These are phyloP conservation scores for Globisporangium paddicum DNA, from an alignment of 352 stramenopile species.

Conservation along the genomic window DNA sequence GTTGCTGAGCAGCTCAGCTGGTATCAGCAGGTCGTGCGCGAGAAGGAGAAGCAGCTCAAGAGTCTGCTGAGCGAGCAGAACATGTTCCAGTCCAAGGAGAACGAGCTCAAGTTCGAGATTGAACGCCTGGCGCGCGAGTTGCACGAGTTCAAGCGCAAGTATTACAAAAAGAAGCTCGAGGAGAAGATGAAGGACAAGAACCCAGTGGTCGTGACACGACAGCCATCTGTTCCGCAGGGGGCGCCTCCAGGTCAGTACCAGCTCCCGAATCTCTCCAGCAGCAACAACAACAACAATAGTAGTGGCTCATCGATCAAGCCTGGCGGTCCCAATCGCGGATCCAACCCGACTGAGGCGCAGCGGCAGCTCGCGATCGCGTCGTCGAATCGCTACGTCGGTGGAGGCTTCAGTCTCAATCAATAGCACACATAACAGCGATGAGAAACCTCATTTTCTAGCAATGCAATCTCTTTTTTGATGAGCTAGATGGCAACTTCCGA, in stretches of 20 bases:
- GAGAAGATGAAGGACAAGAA: conserved; percentile 77
- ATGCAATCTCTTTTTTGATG: background rate
- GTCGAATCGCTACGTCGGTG: conserved; percentile 89
- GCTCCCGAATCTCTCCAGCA: conserved; percentile 28
- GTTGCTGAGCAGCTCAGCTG: conserved; percentile 93
- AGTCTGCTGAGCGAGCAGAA: conserved; percentile 96
- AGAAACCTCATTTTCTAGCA: background rate
- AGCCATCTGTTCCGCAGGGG: conserved; percentile 5
- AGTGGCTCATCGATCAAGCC: conserved; percentile 7
- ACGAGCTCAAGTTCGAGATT: conserved; percentile 95
- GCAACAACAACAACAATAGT: conserved; percentile 20
- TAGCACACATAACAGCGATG: conserved; percentile 17
- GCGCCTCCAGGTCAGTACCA: conserved; percentile 15
- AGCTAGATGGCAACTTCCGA: background rate
- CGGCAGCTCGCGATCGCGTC: conserved; percentile 79
- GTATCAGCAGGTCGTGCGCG: conserved; percentile 94
- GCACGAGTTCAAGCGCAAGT: conserved; percentile 94
- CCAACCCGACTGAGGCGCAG: conserved; percentile 68
- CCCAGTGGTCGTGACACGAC: conserved; percentile 23
- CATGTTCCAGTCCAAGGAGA: conserved; percentile 94
- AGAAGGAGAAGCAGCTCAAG: conserved; percentile 97
- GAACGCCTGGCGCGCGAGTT: conserved; percentile 90
- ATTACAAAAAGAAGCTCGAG: conserved; percentile 92
- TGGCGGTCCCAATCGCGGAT: conserved; percentile 13
- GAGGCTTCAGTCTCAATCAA: conserved; percentile 93